Conservation (phyloP, 2,329 filamentous ascomycete genomes). For the Allantophomopsis cytisporea region DNA sequence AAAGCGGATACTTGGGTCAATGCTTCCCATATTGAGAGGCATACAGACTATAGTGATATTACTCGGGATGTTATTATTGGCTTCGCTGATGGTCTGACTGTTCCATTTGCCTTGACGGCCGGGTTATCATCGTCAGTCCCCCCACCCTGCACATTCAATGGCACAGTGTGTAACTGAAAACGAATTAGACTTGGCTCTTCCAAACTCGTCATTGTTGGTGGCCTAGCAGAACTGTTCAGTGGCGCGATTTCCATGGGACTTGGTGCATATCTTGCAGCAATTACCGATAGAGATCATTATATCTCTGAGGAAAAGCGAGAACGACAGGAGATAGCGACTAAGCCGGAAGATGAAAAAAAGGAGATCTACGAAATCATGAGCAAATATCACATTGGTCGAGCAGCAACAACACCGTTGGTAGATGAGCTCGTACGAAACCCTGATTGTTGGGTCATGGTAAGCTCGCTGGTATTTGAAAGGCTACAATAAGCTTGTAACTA, state of each 20-base stretch:
- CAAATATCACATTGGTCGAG: constrained; percentile 21
- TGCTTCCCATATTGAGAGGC: constrained; percentile 6
- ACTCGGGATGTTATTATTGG: constrained; percentile 59
- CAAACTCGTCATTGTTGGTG: constrained; percentile 37
- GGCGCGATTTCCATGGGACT: constrained; percentile 48
- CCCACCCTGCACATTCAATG: too few relatives aligned
- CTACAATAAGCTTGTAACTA: not conserved
- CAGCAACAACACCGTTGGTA: constrained; percentile 18
- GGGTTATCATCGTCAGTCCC: constrained; percentile 42
- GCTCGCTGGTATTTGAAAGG: not conserved
- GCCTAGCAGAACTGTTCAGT: constrained; percentile 42
- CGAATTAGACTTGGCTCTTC: constrained; percentile 29
- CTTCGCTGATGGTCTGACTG: constrained; percentile 66
- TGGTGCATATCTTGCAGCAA: constrained; percentile 39
- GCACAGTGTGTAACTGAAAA: too few relatives aligned
- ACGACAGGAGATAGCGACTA: constrained; percentile 19
- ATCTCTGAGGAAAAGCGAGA: constrained; percentile 23
- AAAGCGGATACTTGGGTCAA: too few relatives aligned
- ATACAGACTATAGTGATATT: constrained; percentile 26
- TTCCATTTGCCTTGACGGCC: constrained; percentile 67
- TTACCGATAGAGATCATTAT: constrained; percentile 24
- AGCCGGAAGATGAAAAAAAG: constrained; percentile 19
- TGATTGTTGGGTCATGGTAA: constrained; percentile 7
- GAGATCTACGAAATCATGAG: constrained; percentile 25
- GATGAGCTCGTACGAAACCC: constrained; percentile 8